Evolutionary conservation across 495 filamentous ascomycete genomes (phyloP), one percentile per base, ranked within the genome.

Genomic region (Penicillium cinerascens): DNA sequence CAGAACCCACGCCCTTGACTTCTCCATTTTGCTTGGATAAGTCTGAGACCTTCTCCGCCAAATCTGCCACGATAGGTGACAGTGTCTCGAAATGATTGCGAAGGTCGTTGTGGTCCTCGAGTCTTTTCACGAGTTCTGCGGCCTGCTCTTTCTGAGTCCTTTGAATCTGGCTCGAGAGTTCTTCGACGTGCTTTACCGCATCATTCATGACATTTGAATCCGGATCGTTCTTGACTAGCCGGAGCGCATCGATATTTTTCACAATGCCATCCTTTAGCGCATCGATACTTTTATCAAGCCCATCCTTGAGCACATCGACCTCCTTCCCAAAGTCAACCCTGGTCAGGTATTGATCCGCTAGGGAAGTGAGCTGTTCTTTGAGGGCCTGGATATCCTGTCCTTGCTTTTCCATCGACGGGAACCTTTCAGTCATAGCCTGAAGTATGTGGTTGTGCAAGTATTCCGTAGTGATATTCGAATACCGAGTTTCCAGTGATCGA

Each of bases 401-500:
- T 40, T 17, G 13, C 52, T 46, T 11, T n/a, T 43, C 26, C 13
- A 51, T 35, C 4, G 57, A 62, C 3, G 70, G 70, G 29, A 71
- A 73, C 63, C 72, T 69, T 47, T 72, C 65, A 11, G 66, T 61
- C 51, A 77, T 66, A 4, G 60, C 64, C 36, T 50, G 47, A n/a
- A 71, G 33, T 63, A 76, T 76, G 10, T 58, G 48, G 29, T 61
- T 65, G 22, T 66, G 59, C n/a, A 75, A 39, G 2, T 53, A 35
- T 17, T 65, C 68, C 0, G 68, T 68, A 49, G 61, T 66, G 27
- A 75, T 59, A 42, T 55, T 68, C 41, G 58, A 63, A 39, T 70
- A 76, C 25, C 75, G 65, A 2, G 23, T 35, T 55, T 75, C 74
- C 23, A 77, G 47, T 6, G 74, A 77, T 27, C 63, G 62, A n/a